Evolutionary conservation across 331 rosid genomes (phyloP).

Genomic region (Malus hybrid): DNA sequence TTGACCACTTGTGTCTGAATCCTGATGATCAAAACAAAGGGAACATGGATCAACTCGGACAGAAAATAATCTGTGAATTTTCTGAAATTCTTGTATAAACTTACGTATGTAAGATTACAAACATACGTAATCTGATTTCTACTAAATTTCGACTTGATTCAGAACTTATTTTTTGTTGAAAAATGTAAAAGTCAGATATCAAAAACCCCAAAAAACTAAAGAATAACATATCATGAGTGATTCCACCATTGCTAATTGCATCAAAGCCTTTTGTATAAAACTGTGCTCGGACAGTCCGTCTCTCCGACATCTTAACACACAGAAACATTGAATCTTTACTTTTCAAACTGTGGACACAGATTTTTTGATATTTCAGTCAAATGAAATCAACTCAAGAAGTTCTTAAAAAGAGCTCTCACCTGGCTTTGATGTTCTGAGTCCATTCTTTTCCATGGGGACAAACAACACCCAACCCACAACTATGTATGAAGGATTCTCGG

Average conservation of each 20-base stretch:
- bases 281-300: no score
- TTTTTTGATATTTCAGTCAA: neutral
- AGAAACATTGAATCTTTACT: neutral
- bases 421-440: conserved; percentile 8
- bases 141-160: neutral
- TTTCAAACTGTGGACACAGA: neutral
- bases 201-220: no score
- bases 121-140: neutral
- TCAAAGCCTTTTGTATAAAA: no score
- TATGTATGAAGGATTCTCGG: conserved; percentile 24
- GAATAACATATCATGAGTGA: no score
- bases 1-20: conserved; percentile 20
- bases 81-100: neutral
- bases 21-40: conserved; percentile 25
- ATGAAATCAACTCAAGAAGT: neutral
- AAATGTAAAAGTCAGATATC: no score
- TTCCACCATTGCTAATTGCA: no score
- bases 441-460: conserved; percentile 58
- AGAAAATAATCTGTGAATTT: neutral
- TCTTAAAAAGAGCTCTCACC: conserved; percentile 26
- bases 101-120: neutral
- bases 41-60: neutral
- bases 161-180: neutral
- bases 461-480: conserved; percentile 47
- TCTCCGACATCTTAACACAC: no score